These are phyloP conservation scores for Suillus hirtellus DNA, from an alignment of 768 basidiomycete species.

Conservation along the genomic window DNA sequence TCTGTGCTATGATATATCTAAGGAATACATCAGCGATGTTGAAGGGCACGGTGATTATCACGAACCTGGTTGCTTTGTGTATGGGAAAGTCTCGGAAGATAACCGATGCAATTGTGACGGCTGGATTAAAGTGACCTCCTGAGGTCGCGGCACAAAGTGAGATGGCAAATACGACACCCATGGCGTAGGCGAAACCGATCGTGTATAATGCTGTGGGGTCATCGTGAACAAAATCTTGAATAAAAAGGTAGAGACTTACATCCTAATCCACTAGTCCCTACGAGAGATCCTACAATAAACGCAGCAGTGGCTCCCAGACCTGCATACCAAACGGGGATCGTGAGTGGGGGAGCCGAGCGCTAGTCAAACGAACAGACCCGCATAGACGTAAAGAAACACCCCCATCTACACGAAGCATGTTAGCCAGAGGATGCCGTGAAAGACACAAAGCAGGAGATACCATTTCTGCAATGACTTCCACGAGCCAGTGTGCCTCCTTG, in stretches of 20 bases:
- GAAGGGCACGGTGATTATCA: conserved; percentile 9
- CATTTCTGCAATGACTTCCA: conserved; percentile 63
- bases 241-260: conserved; percentile 40
- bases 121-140: conserved; percentile 68
- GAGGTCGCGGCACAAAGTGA: conserved; percentile 52
- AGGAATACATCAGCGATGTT: conserved; percentile 15
- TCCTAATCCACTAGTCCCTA: conserved; percentile 42
- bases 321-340: conserved; percentile 17
- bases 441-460: conserved; percentile 33
- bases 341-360: conserved; percentile 1
- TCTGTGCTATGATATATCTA: conserved; percentile 68
- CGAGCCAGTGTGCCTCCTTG: conserved; percentile 48
- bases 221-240: conserved; percentile 1
- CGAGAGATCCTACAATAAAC: conserved; percentile 48
- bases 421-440: conserved; percentile 9
- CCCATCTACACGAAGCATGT: conserved; percentile 43
- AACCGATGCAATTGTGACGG: conserved; percentile 52
- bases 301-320: conserved; percentile 58
- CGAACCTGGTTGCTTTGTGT: conserved; percentile 51
- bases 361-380: conserved; percentile 34
- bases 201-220: conserved; percentile 49
- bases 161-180: conserved; percentile 62
- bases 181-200: conserved; percentile 57
- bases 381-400: conserved; percentile 60
- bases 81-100: conserved; percentile 57